A percentile compares a stretch with the other conserved stretches of the same genome.
Conservation (phyloP, 1,139 yeast genomes). For the Taphrina pruni region DNA sequence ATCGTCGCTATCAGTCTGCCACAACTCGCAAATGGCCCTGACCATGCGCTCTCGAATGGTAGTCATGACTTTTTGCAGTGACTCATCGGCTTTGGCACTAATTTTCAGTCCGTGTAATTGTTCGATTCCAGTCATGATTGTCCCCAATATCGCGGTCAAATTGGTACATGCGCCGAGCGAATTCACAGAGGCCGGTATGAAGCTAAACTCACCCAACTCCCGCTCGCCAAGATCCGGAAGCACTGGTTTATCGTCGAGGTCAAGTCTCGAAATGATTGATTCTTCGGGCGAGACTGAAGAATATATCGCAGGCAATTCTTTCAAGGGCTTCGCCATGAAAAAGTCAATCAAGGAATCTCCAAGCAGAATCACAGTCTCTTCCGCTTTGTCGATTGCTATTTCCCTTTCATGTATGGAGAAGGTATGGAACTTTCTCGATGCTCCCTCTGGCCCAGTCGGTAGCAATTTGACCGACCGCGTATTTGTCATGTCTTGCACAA, state of each 20-base stretch:
- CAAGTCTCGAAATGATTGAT: constrained; percentile 4
- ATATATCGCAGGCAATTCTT: constrained; percentile 25
- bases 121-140: constrained; percentile 55
- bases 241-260: constrained; percentile 16
- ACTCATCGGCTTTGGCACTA: constrained; percentile 53
- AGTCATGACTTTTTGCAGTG: constrained; percentile 53
- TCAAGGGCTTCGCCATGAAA: constrained; percentile 24
- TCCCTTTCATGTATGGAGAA: constrained; percentile 26
- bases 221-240: constrained; percentile 13
- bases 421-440: constrained; percentile 33
- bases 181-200: constrained; percentile 66
- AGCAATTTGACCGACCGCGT: constrained; percentile 46
- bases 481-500: constrained; percentile 22
- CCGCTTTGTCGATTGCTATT: constrained; percentile 9
- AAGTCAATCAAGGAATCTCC: constrained; percentile 28
- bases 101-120: constrained; percentile 57
- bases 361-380: constrained; percentile 17
- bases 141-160: constrained; percentile 55
- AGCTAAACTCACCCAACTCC: constrained; percentile 49
- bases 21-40: constrained; percentile 59
- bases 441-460: constrained; percentile 39
- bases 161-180: constrained; percentile 63
- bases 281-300: constrained; percentile 14
- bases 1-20: constrained; percentile 51
- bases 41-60: constrained; percentile 56